These are phyloP conservation scores for Coniochaeta sp. DNA, from an alignment of 2,329 filamentous ascomycete genomes.

Conservation along the genomic window DNA sequence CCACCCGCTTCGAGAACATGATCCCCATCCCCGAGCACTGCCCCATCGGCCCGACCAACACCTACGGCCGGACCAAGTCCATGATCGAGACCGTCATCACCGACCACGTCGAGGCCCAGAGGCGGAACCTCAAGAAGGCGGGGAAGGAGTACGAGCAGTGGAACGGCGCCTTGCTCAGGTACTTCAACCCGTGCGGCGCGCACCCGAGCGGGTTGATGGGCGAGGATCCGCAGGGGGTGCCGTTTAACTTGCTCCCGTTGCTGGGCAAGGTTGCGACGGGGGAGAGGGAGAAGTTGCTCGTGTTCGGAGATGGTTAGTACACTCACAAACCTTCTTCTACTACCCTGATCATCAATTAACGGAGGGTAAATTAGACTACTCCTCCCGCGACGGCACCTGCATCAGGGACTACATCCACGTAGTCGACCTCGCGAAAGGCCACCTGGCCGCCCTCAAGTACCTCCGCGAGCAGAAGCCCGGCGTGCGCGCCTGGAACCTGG, in stretches of 20 bases:
- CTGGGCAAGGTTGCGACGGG: slow-evolving; percentile 94
- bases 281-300: slow-evolving; percentile 85
- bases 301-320: slow-evolving; percentile 89
- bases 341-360: too few relatives aligned
- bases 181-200: slow-evolving; percentile 95
- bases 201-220: slow-evolving; percentile 97
- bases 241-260: slow-evolving; percentile 90
- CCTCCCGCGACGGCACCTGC: slow-evolving; percentile 81
- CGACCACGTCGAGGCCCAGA: slow-evolving; percentile 82
- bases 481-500: slow-evolving; percentile 93
- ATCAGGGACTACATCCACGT: slow-evolving; percentile 99
- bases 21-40: slow-evolving; percentile 97
- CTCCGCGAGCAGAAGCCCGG: slow-evolving; percentile 78
- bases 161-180: slow-evolving; percentile 89
- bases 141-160: slow-evolving; percentile 73
- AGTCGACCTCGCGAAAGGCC: slow-evolving; percentile 78
- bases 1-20: slow-evolving; percentile 93
- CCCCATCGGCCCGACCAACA: slow-evolving; percentile 93
- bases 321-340: too few relatives aligned
- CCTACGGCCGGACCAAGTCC: slow-evolving; percentile 94
- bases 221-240: slow-evolving; percentile 91
- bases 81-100: slow-evolving; percentile 88
- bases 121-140: slow-evolving; percentile 72
- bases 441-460: slow-evolving; percentile 85
- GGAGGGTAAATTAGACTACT: slow-evolving; percentile 89